Evolutionary conservation across 2,329 filamentous ascomycete species (phyloP), one percentile per base, ranked within the genome.

Genomic region (Diaporthe ilicicola): DNA sequence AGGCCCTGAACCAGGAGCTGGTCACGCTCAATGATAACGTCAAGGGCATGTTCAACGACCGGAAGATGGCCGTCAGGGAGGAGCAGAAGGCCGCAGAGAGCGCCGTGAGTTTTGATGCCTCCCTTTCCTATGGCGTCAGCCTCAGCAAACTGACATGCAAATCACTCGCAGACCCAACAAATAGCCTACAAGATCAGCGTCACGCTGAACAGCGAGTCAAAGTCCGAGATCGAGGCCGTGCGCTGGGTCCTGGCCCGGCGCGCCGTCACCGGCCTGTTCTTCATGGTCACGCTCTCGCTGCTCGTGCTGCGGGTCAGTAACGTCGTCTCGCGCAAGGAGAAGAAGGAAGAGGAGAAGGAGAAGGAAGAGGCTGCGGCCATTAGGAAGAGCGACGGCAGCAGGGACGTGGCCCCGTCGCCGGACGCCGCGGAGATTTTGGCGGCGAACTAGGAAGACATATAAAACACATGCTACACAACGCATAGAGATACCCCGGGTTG

Each of bases 181-280:
- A 88, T 98, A 75, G 97, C 95, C 82, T 97, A 98, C 83, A 96
- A 97, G 80, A 98, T 99, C 80, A 97, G 93, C 27, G 94, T 97
- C 39, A 88, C 90, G 50, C 87, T 99, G 53, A 97, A 94, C 80
- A 96, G 94, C 73, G 96, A 98, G 80, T 91, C 93, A 59, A 95
- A 95, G 79, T 95, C 93, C 5, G 93, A 98, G 76, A 95, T 98
- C 61, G 96, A 99, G 81, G 93, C 92, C 1, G 84, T 99, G 61
- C 88, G 96, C 72, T 98, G 96, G 96, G 91, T 98, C 50, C 82
- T 91, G 74, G 93, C 91, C 73, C 84, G 89, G 68, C 84, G 90
- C 65, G 89, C 89, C 27, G 89, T 90, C 34, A 79, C 90, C 46
- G 90, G 89, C n/a, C 90, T 92, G 73, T 78, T 91, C 66, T 89